Evolutionary conservation across 768 basidiomycete genomes (phyloP).

Genomic region (Hericium coralloides): DNA sequence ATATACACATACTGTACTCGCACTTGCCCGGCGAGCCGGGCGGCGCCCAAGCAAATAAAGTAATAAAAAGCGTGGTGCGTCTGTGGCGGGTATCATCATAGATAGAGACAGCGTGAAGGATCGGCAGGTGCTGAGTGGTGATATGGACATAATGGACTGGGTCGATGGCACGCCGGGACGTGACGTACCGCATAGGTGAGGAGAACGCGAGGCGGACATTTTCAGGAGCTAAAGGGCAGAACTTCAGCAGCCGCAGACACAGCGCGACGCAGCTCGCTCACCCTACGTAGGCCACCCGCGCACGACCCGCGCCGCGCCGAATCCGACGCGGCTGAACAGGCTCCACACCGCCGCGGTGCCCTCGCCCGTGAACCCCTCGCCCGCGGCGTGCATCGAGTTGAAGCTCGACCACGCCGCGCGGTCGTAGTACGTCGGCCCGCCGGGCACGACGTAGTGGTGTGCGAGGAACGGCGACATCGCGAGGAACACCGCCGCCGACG

Average conservation of each 20-base stretch:
- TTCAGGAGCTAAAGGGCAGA: too few species aligned
- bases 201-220: too few species aligned
- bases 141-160: background rate
- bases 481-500: constrained; percentile 52
- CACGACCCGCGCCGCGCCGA: constrained; percentile 66
- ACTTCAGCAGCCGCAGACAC: background rate
- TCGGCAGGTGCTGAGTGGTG: background rate
- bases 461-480: constrained; percentile 51
- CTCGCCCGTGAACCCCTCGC: constrained; percentile 58
- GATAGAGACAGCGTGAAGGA: background rate
- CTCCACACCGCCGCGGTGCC: constrained; percentile 58
- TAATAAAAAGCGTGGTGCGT: background rate
- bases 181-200: background rate
- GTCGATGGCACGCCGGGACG: background rate
- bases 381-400: constrained; percentile 59
- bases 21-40: background rate
- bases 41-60: background rate
- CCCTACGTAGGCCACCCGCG: constrained; percentile 68
- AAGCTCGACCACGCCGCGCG: constrained; percentile 74
- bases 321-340: constrained; percentile 61
- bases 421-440: constrained; percentile 67
- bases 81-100: background rate
- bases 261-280: background rate
- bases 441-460: constrained; percentile 48
- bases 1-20: background rate